phyloP scores from a whole-genome alignment of 176 grass and related monocot species.

The Chrysopogon serrulatus region DNA sequence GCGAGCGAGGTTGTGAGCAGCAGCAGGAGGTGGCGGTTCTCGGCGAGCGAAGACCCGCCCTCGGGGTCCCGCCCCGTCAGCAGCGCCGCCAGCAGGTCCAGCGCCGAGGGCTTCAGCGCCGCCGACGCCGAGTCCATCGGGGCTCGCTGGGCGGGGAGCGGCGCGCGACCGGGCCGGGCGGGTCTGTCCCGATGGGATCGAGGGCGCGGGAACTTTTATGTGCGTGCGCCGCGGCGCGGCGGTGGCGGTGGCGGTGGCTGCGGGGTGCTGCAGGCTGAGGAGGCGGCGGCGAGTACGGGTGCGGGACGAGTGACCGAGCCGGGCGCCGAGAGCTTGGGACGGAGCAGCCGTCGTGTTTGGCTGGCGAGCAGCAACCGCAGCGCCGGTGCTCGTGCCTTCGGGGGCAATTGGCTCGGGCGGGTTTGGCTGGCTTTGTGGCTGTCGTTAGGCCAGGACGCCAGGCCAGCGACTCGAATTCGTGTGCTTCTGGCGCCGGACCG shows the following conservation, averaged over 20 bases:
- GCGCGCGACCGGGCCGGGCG: not conserved
- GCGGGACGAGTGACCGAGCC: too few relatives aligned
- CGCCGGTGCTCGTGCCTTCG: too few relatives aligned
- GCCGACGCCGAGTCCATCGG: conserved; percentile 36
- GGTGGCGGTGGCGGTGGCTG: too few relatives aligned
- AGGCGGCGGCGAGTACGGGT: too few relatives aligned
- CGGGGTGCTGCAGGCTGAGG: not conserved
- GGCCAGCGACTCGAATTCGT: too few relatives aligned
- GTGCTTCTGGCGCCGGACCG: too few relatives aligned
- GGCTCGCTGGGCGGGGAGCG: not conserved
- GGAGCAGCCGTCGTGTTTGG: too few relatives aligned
- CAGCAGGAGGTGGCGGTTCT: conserved; percentile 46
- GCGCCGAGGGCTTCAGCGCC: conserved; percentile 46
- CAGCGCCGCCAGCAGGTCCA: conserved; percentile 76
- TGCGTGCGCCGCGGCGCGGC: too few relatives aligned
- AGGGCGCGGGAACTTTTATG: conserved; percentile 10
- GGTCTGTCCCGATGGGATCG: conserved; percentile 32
- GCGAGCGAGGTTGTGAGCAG: conserved; percentile 62
- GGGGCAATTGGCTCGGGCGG: too few relatives aligned
- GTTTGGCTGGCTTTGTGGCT: too few relatives aligned
- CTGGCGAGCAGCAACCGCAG: too few relatives aligned
- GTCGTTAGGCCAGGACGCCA: too few relatives aligned
- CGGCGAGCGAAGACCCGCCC: conserved; percentile 6
- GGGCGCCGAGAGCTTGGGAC: not conserved
- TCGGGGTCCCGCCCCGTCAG: conserved; percentile 40